A percentile compares a stretch with the other conserved stretches of the same genome.
phyloP scores from a whole-genome alignment of 2,329 filamentous ascomycete genomes.

The Ascosphaera apis region DNA sequence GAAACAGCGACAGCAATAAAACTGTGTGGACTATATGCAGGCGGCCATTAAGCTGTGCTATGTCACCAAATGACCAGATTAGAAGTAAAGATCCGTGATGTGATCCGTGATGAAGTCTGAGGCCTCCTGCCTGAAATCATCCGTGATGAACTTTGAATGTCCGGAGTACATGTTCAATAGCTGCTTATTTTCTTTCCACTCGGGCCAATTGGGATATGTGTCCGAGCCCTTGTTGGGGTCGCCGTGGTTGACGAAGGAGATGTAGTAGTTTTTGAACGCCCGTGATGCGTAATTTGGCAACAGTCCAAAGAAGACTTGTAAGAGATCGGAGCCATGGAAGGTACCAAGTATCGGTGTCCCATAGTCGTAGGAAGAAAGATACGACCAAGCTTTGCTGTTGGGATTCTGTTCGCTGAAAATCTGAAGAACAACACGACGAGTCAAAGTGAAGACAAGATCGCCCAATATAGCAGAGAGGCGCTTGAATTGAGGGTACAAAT shows the following conservation, averaged over 20 bases:
- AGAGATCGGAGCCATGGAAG: slow-evolving; percentile 47
- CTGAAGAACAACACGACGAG: slow-evolving; percentile 40
- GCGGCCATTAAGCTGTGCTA: no score
- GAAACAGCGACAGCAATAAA: no score
- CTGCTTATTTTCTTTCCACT: slow-evolving; percentile 25
- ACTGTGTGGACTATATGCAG: no score
- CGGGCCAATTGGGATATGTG: slow-evolving; percentile 27
- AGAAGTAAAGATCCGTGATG: slow-evolving; percentile 7
- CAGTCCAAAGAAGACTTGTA: slow-evolving; percentile 45
- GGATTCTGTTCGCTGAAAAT: slow-evolving; percentile 25
- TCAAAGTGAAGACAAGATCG: slow-evolving; percentile 52
- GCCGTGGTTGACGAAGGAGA: slow-evolving; percentile 45
- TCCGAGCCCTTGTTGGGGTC: slow-evolving; percentile 39
- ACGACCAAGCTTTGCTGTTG: slow-evolving; percentile 45
- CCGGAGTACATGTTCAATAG: slow-evolving; percentile 23
- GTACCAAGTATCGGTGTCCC: slow-evolving; percentile 52
- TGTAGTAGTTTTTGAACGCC: slow-evolving; percentile 44
- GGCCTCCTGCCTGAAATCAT: slow-evolving; percentile 26
- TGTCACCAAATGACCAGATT: neutral
- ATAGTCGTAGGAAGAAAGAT: slow-evolving; percentile 48
- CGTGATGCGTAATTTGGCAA: slow-evolving; percentile 36
- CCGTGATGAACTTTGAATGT: slow-evolving; percentile 15
- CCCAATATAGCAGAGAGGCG: slow-evolving; percentile 52
- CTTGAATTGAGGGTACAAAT: slow-evolving; percentile 55
- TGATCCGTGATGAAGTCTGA: slow-evolving; percentile 19